These are phyloP conservation scores for Arctium minus DNA, from an alignment of 129 eudicot species.

Conservation along the genomic window DNA sequence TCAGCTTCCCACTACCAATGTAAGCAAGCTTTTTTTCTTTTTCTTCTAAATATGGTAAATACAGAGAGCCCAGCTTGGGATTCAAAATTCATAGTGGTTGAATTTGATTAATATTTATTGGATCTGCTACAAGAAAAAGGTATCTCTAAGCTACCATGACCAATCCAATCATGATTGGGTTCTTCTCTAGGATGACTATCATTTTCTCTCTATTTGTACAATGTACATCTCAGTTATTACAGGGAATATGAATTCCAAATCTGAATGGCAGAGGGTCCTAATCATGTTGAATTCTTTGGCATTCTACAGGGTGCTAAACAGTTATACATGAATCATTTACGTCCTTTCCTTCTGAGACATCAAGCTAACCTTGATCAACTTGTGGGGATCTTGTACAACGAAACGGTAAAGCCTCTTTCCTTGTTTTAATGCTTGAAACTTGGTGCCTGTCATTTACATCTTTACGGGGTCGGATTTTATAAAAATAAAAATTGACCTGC, in stretches of 20 bases:
- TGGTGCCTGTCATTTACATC: not conserved
- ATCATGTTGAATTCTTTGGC: slow-evolving; percentile 10
- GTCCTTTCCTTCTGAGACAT: slow-evolving; percentile 80
- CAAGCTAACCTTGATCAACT: slow-evolving; percentile 70
- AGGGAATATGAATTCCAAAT: too few species aligned
- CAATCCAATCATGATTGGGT: not conserved
- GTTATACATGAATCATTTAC: slow-evolving; percentile 62
- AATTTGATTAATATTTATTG: not conserved
- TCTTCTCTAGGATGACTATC: not conserved
- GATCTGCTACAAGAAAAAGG: not conserved
- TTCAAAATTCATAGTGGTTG: not conserved
- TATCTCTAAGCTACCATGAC: not conserved
- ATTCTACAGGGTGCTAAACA: slow-evolving; percentile 76
- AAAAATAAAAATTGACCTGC: not conserved
- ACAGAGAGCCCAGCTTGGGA: not conserved
- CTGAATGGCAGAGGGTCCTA: not conserved
- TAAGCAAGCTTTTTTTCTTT: slow-evolving; percentile 25
- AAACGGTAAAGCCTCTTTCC: slow-evolving; percentile 49
- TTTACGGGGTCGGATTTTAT: not conserved
- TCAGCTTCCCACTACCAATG: slow-evolving; percentile 78
- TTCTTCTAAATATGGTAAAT: not conserved
- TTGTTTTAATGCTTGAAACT: not conserved
- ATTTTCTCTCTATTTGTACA: not conserved
- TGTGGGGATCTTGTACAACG: slow-evolving; percentile 49
- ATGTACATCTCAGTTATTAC: not conserved